Evolutionary conservation across 192 early-diverging fungal species (phyloP), one percentile per base, ranked within the genome.

Genomic region (Martensiomyces pterosporus): DNA sequence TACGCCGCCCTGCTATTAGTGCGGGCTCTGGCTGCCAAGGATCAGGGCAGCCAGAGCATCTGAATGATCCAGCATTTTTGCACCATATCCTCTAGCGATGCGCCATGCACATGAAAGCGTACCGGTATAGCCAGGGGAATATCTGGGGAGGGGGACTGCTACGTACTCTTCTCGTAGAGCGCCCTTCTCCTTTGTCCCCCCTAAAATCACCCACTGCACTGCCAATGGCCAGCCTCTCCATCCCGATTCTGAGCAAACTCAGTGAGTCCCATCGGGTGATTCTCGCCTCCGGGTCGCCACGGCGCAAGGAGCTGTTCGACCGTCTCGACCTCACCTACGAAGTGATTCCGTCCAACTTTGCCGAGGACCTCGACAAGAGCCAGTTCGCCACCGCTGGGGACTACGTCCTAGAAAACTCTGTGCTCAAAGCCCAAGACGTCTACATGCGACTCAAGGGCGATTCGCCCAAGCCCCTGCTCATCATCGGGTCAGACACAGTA

Each of bases 401-500:
- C 18, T 92, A 94, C 53, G 89, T 87, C 35, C 57, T 79, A 12
- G 80, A 77, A 32, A 94, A 77, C 27, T 86, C 91, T 0, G 59
- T 47, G 8, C 78, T 61, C 24, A 94, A 94, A 68, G 83, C 82
- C 5, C 47, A 64, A 0, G 85, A 90, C 22, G 88, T 90, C 4
- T 85, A 78, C 63, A 52, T 63, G 6, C 67, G 80, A 14, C 24
- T 85, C 29, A 75, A 47, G 10, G 24, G 22, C 19, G 55, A 55
- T 16, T 40, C 35, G 0, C 21, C 63, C 29, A 64, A 69, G 15
- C 76, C 77, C 24, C 64, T 83, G 47, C 49, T 92, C 26, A 70
- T 92, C 15, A 91, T 94, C 34, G 80, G 81, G 3, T 79, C 88
- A n/a, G 93, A 95, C 55, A 95, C 93, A 0, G 78, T 95, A 0